Base-by-base conservation (phyloP, 495 filamentous ascomycete genomes). In the Cetradonia linearis region DNA sequence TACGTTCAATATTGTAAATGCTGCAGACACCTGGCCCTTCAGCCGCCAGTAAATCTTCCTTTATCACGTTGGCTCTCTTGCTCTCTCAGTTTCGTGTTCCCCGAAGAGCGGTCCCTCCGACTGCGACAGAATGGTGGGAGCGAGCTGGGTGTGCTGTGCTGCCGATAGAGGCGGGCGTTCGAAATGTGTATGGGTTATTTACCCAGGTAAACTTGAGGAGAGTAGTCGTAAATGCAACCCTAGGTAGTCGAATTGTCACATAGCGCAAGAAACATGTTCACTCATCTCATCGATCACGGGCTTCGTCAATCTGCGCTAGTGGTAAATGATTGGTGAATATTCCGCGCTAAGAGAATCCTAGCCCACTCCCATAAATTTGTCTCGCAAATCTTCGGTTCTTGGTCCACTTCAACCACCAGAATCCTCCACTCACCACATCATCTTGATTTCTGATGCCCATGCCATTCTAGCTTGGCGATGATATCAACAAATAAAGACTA, bases 111-210 rank as follows among this genome's bases (percentile, higher is more conserved):
- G n/a, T 52, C n/a, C 20, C 49, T 47, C 48, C 40, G 50, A 61
- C 31, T 61, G 59, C 52, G 59, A 61, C 52, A 55, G 40, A 47
- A 55, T n/a, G 59, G 59, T 50, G 49, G 52, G 31, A 55, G 50
- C 54, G 33, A 25, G 13, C 36, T 61, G 16, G 33, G 25, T 34
- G 38, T n/a, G 34, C 50, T 34, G 38, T n/a, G 34, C 50, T 6
- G 18, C 40, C 50, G n/a, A 55, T 37, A 38, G 30, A 37, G 20
- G 14, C 30, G 28, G 38, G 42, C 13, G 20, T 55, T 46, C 5
- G 10, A n/a, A 34, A 11, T 0, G 50, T 54, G 50, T n/a, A 18
- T 34, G 16, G 34, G 50, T 31, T 20, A 3, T 5, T 2, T 13
- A 34, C 30, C 16, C 28, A 48, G 31, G 50, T 40, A 50, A 31